These are phyloP conservation scores for Apium graveolens DNA, from an alignment of 129 eudicot species.

Conservation along the genomic window DNA sequence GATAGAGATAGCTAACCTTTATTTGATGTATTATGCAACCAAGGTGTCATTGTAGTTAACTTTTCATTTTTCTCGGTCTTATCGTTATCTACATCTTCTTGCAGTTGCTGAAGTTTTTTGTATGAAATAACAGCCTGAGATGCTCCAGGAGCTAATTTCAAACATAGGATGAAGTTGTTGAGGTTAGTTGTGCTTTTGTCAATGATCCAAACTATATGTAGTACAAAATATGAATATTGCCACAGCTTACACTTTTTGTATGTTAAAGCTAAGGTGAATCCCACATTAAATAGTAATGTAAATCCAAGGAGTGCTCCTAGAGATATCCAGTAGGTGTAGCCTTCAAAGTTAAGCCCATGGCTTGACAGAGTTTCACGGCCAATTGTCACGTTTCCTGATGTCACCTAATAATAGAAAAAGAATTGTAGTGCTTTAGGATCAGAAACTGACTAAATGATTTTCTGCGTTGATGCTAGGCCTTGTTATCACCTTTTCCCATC, in stretches of 20 bases:
- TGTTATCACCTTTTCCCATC: constrained; percentile 59
- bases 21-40: not conserved
- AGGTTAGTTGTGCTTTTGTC: not conserved
- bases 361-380: constrained; percentile 41
- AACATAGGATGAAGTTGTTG: not conserved
- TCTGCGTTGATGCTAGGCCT: not conserved
- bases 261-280: constrained; percentile 44
- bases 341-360: constrained; percentile 42
- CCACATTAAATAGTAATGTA: constrained; percentile 33
- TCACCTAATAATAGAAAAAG: constrained; percentile 6
- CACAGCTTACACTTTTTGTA: constrained; percentile 32
- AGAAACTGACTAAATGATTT: not conserved
- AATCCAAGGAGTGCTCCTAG: constrained; percentile 49
- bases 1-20: not conserved
- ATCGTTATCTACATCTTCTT: not conserved
- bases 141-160: constrained; percentile 6
- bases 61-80: not conserved
- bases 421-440: not conserved
- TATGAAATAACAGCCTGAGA: constrained; percentile 5
- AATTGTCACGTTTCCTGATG: constrained; percentile 33
- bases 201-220: not conserved
- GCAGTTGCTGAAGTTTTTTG: constrained; percentile 1
- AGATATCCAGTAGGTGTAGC: constrained; percentile 42
- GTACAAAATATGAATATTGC: not conserved
- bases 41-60: not conserved